A percentile compares a stretch with the other conserved stretches of the same genome.
Conservation (phyloP, 2,329 filamentous ascomycete species). For the Herpomyces periplanetae region DNA sequence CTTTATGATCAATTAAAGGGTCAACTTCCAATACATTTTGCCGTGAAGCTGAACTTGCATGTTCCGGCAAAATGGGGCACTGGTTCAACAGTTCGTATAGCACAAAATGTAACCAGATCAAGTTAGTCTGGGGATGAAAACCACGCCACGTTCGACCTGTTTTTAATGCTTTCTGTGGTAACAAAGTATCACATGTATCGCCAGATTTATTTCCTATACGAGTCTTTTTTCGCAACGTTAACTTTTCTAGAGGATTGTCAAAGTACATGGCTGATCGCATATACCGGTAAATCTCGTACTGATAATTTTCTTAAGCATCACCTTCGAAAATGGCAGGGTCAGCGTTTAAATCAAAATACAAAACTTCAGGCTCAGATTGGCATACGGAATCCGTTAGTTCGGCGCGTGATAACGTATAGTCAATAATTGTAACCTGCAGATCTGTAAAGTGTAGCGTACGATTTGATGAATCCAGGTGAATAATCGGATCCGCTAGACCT, state of each 20-base stretch:
- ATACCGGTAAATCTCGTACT: slow-evolving; percentile 16
- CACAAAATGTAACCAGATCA: slow-evolving; percentile 21
- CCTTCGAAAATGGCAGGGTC: slow-evolving; percentile 10
- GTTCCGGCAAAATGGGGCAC: too few species aligned
- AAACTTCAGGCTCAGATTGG: slow-evolving; percentile 6
- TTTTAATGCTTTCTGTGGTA: slow-evolving; percentile 6
- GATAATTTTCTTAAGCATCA: slow-evolving; percentile 12
- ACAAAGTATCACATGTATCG: neutral
- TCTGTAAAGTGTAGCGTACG: slow-evolving; percentile 13
- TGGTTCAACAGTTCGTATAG: slow-evolving; percentile 14
- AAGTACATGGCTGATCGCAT: slow-evolving; percentile 10
- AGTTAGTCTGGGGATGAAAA: slow-evolving; percentile 19
- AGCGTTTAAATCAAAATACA: slow-evolving; percentile 11
- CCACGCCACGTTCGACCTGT: slow-evolving; percentile 10
- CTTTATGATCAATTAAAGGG: too few species aligned
- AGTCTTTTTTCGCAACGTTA: neutral
- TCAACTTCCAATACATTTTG: too few species aligned
- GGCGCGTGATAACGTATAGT: slow-evolving; percentile 24
- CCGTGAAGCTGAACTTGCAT: too few species aligned
- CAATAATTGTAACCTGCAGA: slow-evolving; percentile 21
- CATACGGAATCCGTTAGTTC: slow-evolving; percentile 8
- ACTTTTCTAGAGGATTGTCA: slow-evolving; percentile 1
- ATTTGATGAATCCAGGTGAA: slow-evolving; percentile 4
- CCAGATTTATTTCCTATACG: neutral
- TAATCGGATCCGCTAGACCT: neutral